Conservation (phyloP, 495 filamentous ascomycete genomes). For the Copromyces sp. region DNA sequence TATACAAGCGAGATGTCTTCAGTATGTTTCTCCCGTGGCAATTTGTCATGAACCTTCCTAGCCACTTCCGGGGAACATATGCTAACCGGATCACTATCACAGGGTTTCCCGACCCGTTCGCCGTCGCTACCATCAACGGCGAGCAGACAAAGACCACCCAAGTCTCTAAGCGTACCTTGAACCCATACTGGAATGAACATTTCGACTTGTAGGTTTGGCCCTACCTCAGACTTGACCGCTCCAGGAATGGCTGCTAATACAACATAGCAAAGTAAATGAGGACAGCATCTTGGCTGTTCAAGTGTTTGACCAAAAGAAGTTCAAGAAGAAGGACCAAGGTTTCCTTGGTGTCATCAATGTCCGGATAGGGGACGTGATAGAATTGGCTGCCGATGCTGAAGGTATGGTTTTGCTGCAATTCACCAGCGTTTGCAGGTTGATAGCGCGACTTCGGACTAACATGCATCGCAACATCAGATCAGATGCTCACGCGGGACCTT, state of each 20-base stretch:
- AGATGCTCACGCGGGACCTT: slow-evolving; percentile 97
- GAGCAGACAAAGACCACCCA: slow-evolving; percentile 94
- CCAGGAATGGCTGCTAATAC: slow-evolving; percentile 13
- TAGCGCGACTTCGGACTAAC: background rate
- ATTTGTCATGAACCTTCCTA: slow-evolving; percentile 9
- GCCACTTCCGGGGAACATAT: background rate
- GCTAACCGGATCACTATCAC: background rate
- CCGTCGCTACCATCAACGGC: slow-evolving; percentile 89
- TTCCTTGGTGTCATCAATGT: slow-evolving; percentile 98
- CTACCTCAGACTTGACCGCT: slow-evolving; percentile 1
- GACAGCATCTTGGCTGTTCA: slow-evolving; percentile 95
- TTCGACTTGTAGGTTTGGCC: slow-evolving; percentile 74
- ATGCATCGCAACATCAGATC: slow-evolving; percentile 28
- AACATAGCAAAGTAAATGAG: slow-evolving; percentile 66
- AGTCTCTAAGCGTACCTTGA: slow-evolving; percentile 93
- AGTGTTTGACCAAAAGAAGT: slow-evolving; percentile 99
- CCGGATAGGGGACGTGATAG: slow-evolving; percentile 84
- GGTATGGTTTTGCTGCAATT: slow-evolving; percentile 46
- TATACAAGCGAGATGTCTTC: slow-evolving; percentile 99
- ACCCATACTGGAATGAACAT: slow-evolving; percentile 98
- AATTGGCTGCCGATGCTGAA: slow-evolving; percentile 79
- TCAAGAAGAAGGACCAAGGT: slow-evolving; percentile 99
- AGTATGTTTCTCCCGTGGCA: slow-evolving; percentile 44
- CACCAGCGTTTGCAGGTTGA: background rate
- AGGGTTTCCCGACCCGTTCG: slow-evolving; percentile 98